Percentiles rank a stretch among this genome's conserved stretches.
These are phyloP conservation scores for Dactylellina parvicollis DNA, from an alignment of 2,329 filamentous ascomycete species.

Conservation along the genomic window DNA sequence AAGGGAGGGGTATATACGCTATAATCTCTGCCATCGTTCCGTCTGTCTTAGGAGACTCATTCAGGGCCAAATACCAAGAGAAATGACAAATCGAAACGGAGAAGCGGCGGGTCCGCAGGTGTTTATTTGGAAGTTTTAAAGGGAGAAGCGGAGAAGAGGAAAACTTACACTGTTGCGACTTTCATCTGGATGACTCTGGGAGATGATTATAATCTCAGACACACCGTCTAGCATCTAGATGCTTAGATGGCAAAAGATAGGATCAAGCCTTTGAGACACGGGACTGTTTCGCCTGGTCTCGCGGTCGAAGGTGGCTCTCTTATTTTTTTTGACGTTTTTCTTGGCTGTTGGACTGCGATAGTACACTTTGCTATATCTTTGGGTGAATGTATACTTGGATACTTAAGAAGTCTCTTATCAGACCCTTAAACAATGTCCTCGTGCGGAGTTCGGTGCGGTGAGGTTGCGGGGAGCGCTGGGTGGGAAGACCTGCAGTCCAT, in stretches of 20 bases:
- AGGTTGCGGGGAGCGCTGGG: slow-evolving; percentile 22
- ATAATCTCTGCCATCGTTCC: slow-evolving; percentile 49
- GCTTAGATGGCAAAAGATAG: slow-evolving; percentile 27
- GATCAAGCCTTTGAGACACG: slow-evolving; percentile 53
- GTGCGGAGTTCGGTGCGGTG: slow-evolving; percentile 31
- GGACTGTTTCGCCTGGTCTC: slow-evolving; percentile 49
- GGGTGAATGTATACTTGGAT: slow-evolving; percentile 7
- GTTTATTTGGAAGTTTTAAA: slow-evolving; percentile 22
- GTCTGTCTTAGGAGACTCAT: slow-evolving; percentile 40
- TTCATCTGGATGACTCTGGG: slow-evolving; percentile 50
- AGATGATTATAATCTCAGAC: slow-evolving; percentile 53
- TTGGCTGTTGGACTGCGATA: slow-evolving; percentile 28
- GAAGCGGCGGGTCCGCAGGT: slow-evolving; percentile 12
- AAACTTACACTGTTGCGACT: slow-evolving; percentile 48
- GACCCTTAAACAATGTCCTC: slow-evolving; percentile 54
- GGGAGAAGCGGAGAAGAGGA: slow-evolving; percentile 7
- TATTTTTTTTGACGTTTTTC: slow-evolving; percentile 49
- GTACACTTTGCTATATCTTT: not conserved
- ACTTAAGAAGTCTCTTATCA: not conserved
- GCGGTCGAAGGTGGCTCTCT: slow-evolving; percentile 19
- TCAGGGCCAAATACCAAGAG: slow-evolving; percentile 35
- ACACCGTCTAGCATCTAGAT: slow-evolving; percentile 21
- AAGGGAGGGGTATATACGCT: slow-evolving; percentile 40
- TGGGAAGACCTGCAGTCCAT: slow-evolving; percentile 33
- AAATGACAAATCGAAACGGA: slow-evolving; percentile 47